phyloP scores from a whole-genome alignment of 2,329 filamentous ascomycete species.

The Fusarium sterilihyphosum region DNA sequence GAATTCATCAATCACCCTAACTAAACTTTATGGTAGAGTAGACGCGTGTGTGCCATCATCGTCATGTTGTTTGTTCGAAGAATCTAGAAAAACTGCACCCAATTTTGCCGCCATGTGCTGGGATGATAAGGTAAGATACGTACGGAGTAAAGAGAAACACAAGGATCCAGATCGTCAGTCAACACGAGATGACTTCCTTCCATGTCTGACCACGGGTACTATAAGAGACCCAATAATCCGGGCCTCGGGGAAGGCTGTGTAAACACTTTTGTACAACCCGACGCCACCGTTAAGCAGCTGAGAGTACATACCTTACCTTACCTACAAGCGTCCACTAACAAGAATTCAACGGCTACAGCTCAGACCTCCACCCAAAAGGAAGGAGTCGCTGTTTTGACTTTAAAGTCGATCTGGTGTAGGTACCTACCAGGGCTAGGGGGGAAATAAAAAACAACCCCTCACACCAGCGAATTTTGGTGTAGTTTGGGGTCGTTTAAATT shows the following conservation, averaged over 20 bases:
- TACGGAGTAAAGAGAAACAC: not conserved
- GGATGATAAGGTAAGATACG: not conserved
- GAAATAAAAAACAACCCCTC: too few species aligned
- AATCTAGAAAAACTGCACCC: not conserved
- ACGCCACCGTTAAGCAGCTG: not conserved
- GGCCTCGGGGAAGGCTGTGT: not conserved
- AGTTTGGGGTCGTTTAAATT: too few species aligned
- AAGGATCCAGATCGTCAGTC: not conserved
- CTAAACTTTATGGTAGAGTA: not conserved
- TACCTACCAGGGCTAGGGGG: too few species aligned
- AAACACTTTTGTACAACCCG: not conserved
- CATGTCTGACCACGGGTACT: not conserved
- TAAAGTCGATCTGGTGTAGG: constrained; percentile 8
- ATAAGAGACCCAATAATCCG: not conserved
- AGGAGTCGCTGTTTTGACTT: constrained; percentile 17
- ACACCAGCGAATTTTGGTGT: too few species aligned
- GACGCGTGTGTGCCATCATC: not conserved
- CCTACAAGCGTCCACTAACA: not conserved
- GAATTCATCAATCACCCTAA: not conserved
- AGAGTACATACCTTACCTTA: not conserved
- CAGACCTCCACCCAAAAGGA: constrained; percentile 18
- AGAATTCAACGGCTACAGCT: constrained; percentile 10
- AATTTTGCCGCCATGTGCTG: not conserved
- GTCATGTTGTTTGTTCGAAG: not conserved
- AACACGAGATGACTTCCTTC: constrained; percentile 5